Conservation (phyloP, 352 stramenopile species). For the Globisporangium abappressorium region DNA sequence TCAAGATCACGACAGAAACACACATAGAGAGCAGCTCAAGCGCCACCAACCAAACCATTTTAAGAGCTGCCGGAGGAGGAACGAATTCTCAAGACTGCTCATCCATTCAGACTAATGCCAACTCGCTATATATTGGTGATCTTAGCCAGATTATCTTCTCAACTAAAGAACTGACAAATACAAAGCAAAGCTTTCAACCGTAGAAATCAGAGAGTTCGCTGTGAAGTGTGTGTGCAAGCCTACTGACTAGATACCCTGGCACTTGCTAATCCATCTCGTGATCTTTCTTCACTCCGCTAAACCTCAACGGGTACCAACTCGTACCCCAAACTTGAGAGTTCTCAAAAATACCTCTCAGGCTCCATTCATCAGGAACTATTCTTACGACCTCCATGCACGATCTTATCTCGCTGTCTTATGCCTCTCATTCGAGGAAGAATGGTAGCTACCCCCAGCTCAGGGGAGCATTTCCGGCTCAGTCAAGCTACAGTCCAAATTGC, state of each 20-base stretch:
- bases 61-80: not conserved
- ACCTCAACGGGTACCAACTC: not conserved
- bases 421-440: not conserved
- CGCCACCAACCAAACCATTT: not conserved
- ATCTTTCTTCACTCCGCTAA: no score
- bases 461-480: not conserved
- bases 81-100: not conserved
- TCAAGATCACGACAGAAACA: not conserved
- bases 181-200: not conserved
- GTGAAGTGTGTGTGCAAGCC: not conserved
- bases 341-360: not conserved
- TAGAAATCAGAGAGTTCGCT: not conserved
- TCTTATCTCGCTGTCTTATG: not conserved
- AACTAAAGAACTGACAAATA: not conserved
- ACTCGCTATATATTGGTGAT: constrained; percentile 3
- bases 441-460: not conserved
- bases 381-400: not conserved
- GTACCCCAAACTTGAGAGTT: not conserved
- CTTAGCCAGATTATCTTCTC: not conserved
- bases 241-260: not conserved
- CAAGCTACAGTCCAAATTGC: not conserved
- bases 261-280: no score
- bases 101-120: not conserved
- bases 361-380: not conserved
- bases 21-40: not conserved